phyloP scores from a whole-genome alignment of 371 early-diverging fungal genomes.

The Mortierella sp. region DNA sequence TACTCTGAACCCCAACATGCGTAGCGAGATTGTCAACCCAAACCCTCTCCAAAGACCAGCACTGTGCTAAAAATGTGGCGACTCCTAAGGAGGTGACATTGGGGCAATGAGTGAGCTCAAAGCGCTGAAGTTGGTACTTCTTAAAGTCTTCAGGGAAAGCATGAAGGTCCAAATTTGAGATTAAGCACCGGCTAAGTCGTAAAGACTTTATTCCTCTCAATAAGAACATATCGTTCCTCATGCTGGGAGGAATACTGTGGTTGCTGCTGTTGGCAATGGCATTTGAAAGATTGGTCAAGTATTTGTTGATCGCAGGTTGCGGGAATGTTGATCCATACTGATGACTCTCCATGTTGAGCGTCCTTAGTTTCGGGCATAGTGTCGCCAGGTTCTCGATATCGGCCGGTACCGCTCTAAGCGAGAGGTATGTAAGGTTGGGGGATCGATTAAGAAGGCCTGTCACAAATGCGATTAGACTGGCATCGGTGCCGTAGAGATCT shows the following conservation, averaged over 20 bases:
- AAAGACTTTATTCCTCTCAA: not conserved
- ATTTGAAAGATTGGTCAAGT: not conserved
- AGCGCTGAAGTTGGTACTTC: slow-evolving; percentile 10
- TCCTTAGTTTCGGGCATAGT: slow-evolving; percentile 20
- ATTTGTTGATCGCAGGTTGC: not conserved
- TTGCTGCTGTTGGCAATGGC: not conserved
- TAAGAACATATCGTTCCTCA: not conserved
- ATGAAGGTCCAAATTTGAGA: not conserved
- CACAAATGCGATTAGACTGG: not conserved
- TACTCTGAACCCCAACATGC: not conserved
- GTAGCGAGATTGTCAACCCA: slow-evolving; percentile 11
- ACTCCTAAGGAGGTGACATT: slow-evolving; percentile 2
- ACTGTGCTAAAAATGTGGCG: slow-evolving; percentile 24
- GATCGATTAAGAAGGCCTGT: slow-evolving; percentile 1
- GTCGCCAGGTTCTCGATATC: slow-evolving; percentile 4
- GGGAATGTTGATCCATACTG: not conserved
- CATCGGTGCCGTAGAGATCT: not conserved
- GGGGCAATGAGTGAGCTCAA: slow-evolving; percentile 11
- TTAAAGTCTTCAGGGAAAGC: slow-evolving; percentile 12
- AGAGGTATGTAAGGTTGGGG: slow-evolving; percentile 19
- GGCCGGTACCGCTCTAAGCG: not conserved
- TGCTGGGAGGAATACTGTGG: not conserved
- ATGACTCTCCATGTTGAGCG: slow-evolving; percentile 6
- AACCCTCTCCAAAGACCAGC: slow-evolving; percentile 19
- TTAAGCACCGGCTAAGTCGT: not conserved